These are phyloP conservation scores for Fraxinus sp. DNA, from an alignment of 305 asterid species.

Conservation along the genomic window DNA sequence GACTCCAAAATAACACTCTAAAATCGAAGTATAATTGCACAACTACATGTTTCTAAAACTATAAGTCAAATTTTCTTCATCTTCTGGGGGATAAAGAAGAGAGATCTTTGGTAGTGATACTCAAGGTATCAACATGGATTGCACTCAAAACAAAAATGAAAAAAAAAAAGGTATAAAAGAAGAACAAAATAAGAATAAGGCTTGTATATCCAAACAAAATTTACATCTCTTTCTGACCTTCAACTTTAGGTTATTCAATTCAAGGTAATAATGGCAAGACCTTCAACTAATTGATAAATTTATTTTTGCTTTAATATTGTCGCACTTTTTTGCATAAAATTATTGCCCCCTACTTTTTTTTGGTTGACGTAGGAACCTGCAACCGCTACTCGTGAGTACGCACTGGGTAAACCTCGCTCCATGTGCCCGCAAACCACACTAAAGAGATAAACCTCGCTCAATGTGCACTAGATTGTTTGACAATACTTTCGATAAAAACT, in stretches of 20 bases:
- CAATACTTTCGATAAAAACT: too few relatives aligned
- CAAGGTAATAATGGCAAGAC: too few relatives aligned
- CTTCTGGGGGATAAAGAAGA: conserved; percentile 12
- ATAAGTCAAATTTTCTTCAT: conserved; percentile 16
- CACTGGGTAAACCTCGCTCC: too few relatives aligned
- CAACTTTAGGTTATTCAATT: neutral
- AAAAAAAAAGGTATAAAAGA: neutral
- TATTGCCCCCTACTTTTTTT: neutral
- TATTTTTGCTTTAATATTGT: neutral
- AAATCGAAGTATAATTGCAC: conserved; percentile 18
- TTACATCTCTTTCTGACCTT: neutral
- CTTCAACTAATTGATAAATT: too few relatives aligned
- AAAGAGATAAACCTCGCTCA: too few relatives aligned
- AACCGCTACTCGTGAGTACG: too few relatives aligned
- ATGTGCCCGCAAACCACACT: too few relatives aligned
- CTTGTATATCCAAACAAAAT: conserved; percentile 14
- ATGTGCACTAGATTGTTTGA: too few relatives aligned
- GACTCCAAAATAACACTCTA: neutral
- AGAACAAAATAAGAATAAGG: neutral
- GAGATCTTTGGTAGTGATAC: conserved; percentile 28
- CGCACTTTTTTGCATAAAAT: neutral
- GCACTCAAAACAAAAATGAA: neutral
- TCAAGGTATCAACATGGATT: conserved; percentile 32
- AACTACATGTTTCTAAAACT: conserved; percentile 10
- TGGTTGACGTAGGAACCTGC: too few relatives aligned